These are phyloP conservation scores for Umbilicus rupestris DNA, from an alignment of 164 flowering plant genomes.

Conservation along the genomic window DNA sequence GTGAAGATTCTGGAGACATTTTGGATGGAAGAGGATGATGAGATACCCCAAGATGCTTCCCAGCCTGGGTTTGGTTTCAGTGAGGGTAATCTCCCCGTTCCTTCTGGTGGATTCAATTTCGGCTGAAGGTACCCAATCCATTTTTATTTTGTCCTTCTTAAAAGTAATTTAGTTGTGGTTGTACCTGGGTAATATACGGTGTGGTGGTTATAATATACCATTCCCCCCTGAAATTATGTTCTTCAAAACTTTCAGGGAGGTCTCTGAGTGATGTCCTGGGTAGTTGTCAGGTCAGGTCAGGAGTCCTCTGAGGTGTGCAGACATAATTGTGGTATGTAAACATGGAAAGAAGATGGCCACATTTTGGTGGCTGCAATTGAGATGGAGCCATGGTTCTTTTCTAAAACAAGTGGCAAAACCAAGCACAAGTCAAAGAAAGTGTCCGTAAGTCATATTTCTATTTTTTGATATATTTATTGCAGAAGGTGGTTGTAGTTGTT, in stretches of 20 bases:
- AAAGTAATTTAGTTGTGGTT: background rate
- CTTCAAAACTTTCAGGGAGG: background rate
- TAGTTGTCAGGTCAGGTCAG: conserved; percentile 2
- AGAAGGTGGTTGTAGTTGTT: background rate
- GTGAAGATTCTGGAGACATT: conserved; percentile 38
- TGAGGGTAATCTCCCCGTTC: conserved; percentile 21
- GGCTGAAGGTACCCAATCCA: conserved; percentile 20
- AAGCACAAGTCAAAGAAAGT: background rate
- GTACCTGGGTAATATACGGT: background rate
- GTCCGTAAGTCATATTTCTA: background rate
- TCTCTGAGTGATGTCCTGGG: background rate
- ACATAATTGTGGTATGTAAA: background rate
- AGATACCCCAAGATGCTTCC: conserved; percentile 30
- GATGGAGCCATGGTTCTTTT: background rate
- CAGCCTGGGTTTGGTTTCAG: conserved; percentile 27
- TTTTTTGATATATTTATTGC: background rate
- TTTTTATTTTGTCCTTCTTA: background rate
- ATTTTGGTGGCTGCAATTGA: background rate
- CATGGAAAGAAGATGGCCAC: background rate
- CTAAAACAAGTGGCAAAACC: background rate
- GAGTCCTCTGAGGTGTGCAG: background rate
- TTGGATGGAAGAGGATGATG: conserved; percentile 41
- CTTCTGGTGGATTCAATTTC: conserved; percentile 42
- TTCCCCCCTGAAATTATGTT: background rate
- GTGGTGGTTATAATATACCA: background rate